Conservation (phyloP, 2,329 filamentous ascomycete genomes). For the Penicillium freii region DNA sequence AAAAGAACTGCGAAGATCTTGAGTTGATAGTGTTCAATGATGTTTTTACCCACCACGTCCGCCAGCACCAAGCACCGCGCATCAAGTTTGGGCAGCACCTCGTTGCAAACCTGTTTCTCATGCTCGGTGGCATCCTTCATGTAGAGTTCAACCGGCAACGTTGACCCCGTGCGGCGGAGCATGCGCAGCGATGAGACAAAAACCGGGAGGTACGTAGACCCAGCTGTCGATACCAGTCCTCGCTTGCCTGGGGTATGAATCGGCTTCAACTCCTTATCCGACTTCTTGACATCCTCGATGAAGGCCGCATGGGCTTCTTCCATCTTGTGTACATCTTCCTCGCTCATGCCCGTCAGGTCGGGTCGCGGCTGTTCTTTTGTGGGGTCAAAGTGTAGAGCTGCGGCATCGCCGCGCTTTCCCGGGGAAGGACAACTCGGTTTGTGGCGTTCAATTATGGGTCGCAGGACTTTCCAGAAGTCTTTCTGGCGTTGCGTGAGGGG, state of each 20-base stretch:
- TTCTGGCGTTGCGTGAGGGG: conserved; percentile 37
- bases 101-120: conserved; percentile 41
- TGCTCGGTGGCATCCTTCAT: conserved; percentile 42
- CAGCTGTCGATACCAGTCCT: conserved; percentile 54
- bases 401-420: conserved; percentile 23
- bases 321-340: conserved; percentile 37
- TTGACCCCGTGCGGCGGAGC: conserved; percentile 52
- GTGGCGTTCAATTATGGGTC: conserved; percentile 35
- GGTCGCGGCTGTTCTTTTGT: conserved; percentile 31
- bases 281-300: conserved; percentile 34
- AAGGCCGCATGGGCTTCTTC: conserved; percentile 43
- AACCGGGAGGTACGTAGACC: conserved; percentile 49
- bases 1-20: conserved; percentile 59
- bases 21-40: conserved; percentile 52
- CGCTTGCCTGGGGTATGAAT: conserved; percentile 41
- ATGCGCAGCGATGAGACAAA: conserved; percentile 53
- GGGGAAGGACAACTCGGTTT: conserved; percentile 33
- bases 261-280: conserved; percentile 28
- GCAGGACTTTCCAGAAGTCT: conserved; percentile 39
- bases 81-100: conserved; percentile 42
- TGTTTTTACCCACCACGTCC: conserved; percentile 40
- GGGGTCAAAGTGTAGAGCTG: conserved; percentile 32
- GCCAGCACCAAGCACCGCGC: conserved; percentile 46
- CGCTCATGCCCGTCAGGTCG: conserved; percentile 36
- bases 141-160: conserved; percentile 50